Percentiles rank a stretch among this genome's conserved stretches.
These are phyloP conservation scores for Solanum chilense DNA, from an alignment of 257 asterid species.

Conservation along the genomic window DNA sequence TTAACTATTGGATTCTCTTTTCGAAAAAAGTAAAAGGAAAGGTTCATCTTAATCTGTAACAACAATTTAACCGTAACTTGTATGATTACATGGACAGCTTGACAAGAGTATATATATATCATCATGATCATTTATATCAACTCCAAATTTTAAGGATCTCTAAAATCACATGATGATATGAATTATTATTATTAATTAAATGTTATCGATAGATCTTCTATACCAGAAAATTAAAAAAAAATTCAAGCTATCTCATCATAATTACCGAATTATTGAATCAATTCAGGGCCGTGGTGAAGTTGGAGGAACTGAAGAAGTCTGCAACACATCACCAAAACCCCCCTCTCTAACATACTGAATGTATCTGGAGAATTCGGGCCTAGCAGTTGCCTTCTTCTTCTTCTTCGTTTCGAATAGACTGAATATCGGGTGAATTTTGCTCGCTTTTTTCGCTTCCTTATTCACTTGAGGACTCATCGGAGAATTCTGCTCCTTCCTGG, in stretches of 20 bases:
- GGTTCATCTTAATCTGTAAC: no score
- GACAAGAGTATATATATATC: neutral
- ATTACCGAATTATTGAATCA: neutral
- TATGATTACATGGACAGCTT: neutral
- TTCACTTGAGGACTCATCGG: neutral
- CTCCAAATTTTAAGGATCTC: neutral
- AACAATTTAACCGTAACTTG: neutral
- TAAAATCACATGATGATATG: neutral
- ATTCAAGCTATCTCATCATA: neutral
- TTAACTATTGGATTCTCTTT: no score
- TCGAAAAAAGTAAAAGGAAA: no score
- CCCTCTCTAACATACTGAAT: constrained; percentile 68
- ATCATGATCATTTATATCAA: neutral
- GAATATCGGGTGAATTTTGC: constrained; percentile 11
- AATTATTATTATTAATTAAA: neutral
- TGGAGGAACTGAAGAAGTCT: constrained; percentile 3
- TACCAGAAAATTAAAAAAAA: neutral
- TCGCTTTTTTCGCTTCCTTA: neutral
- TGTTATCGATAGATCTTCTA: neutral
- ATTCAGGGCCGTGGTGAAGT: neutral
- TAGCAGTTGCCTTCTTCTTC: constrained; percentile 50
- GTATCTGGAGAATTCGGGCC: constrained; percentile 71
- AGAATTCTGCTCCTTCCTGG: neutral
- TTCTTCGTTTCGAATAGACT: constrained; percentile 4
- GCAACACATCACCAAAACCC: constrained; percentile 22